phyloP scores from a whole-genome alignment of 2,329 filamentous ascomycete species.

The Hymenoscyphus albidus region DNA sequence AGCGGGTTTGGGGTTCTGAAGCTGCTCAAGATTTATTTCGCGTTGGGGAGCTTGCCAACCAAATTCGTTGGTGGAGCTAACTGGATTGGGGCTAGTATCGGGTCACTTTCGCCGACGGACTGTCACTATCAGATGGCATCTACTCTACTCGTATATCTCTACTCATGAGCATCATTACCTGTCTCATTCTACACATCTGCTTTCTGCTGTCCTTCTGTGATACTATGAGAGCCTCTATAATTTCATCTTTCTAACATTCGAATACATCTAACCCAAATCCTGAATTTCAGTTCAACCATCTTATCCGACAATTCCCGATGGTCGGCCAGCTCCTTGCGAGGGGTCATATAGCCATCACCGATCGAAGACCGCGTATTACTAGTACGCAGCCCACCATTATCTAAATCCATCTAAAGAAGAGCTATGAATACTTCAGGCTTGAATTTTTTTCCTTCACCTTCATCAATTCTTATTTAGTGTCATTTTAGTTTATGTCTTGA shows the following conservation, averaged over 20 bases:
- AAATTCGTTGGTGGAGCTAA: neutral
- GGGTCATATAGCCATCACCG: too few species aligned
- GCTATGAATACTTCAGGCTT: too few species aligned
- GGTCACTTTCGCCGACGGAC: neutral
- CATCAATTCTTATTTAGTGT: too few species aligned
- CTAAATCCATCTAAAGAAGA: too few species aligned
- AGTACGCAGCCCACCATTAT: too few species aligned
- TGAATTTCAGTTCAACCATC: neutral
- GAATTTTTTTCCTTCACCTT: too few species aligned
- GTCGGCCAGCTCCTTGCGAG: too few species aligned
- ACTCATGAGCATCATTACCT: neutral
- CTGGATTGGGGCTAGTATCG: neutral
- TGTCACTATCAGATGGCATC: neutral
- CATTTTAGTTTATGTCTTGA: too few species aligned
- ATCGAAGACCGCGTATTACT: too few species aligned
- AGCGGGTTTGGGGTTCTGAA: neutral
- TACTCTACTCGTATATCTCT: neutral
- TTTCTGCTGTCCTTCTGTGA: neutral
- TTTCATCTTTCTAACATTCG: neutral
- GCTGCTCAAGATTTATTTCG: neutral
- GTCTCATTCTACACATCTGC: neutral
- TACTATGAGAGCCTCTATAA: neutral
- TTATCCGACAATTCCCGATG: slow-evolving; percentile 1
- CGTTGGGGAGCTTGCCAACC: too few species aligned
- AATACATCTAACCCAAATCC: neutral